Evolutionary conservation across 176 grass and related monocot genomes (phyloP), one percentile per base, ranked within the genome.

Genomic region (Juncus effusus): DNA sequence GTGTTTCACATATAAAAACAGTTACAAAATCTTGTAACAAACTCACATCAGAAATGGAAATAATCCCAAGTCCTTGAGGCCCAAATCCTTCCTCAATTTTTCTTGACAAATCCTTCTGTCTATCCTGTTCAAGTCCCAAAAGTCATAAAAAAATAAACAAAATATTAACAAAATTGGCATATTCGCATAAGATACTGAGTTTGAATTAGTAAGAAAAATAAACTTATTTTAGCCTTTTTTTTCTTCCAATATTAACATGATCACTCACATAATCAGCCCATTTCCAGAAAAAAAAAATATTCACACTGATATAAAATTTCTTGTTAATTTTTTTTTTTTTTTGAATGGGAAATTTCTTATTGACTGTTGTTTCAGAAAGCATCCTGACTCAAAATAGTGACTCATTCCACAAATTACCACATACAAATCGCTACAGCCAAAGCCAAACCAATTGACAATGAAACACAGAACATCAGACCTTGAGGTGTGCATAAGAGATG

Each of bases 1-100:
- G 51, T 15, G 41, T 62, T 59, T 6, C 6, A 67, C 0, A 4
- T 45, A 28, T 28, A 28, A 28, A 28, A 52, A 35, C 10, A 7
- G 15, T 7, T 3, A 9, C 41, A 15, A 55, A 0, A 28, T 4
- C 12, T 13, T 28, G 19, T 28, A 28, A 28, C 19, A 28, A 28
- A 84, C 88, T 78, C 67, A 97, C 93, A 79, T 82, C 74, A 37
- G 93, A 76, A 76, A 97, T 73, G 56, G 88, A 84, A 74, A 97
- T 75, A 66, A 97, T 92, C n/a, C 93, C 93, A 13, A 92, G 78
- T 10, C 88, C 93, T 44, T 72, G 52, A 51, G 93, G 88, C 2
- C 93, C 85, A 28, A 97, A 78, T 39, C 93, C 93, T 86, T 97
- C 88, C 73, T 97, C 88, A 38, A 97, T 97, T 72, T 78, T 82